Conservation (phyloP, 805 yeast species). For the Lachancea kluyveri region DNA sequence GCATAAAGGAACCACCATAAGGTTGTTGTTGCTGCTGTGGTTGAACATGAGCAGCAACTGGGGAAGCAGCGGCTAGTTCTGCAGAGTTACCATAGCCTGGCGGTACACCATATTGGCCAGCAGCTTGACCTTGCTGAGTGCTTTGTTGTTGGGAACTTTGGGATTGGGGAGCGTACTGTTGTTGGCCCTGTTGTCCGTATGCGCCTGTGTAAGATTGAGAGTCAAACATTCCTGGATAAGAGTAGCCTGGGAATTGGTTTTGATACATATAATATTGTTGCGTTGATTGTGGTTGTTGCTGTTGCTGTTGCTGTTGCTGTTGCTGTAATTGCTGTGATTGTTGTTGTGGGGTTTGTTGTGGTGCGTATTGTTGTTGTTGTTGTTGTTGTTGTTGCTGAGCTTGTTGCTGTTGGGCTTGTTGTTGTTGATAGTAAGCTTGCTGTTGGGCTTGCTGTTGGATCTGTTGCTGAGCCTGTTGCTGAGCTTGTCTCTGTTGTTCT, state of each 20-base stretch:
- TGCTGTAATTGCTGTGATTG: conserved; percentile 25
- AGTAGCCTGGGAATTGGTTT: conserved; percentile 32
- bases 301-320: conserved; percentile 24
- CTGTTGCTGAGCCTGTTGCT: conserved; percentile 18
- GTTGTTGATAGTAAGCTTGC: conserved; percentile 13
- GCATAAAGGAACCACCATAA: conserved; percentile 31
- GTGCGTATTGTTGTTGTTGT: conserved; percentile 12
- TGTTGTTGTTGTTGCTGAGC: conserved; percentile 17
- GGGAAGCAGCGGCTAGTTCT: conserved; percentile 22
- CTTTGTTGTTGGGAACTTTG: conserved; percentile 13
- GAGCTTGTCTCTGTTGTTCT: conserved; percentile 14
- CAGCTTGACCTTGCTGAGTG: conserved; percentile 11
- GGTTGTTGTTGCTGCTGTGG: conserved; percentile 25
- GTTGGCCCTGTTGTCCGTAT: conserved; percentile 24
- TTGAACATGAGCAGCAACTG: conserved; percentile 18
- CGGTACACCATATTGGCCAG: conserved; percentile 19
- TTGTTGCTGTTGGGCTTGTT: conserved; percentile 6
- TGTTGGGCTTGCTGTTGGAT: conserved; percentile 32
- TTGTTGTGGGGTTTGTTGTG: conserved; percentile 23
- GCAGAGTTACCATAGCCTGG: conserved; percentile 23
- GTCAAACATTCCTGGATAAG: conserved; percentile 33
- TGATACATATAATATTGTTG: conserved; percentile 34
- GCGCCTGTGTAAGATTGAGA: conserved; percentile 24
- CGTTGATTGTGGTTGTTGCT: conserved; percentile 20
- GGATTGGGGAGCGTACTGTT: conserved; percentile 19